These are phyloP conservation scores for Testicularia cyperi DNA, from an alignment of 1,284 basidiomycete species.

Conservation along the genomic window DNA sequence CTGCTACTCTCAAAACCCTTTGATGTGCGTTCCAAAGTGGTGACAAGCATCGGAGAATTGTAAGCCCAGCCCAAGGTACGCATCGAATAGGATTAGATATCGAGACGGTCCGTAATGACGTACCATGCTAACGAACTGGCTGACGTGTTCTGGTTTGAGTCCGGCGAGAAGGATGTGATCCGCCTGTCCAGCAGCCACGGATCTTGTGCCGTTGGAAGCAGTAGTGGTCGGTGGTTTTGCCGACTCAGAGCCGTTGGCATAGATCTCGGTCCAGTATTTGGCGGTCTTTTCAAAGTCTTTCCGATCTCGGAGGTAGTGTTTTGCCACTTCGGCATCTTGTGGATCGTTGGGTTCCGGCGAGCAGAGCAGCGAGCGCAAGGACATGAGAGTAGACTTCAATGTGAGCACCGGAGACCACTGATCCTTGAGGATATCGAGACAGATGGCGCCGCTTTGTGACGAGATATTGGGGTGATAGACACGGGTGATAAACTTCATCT, in stretches of 20 bases:
- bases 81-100: too few relatives aligned
- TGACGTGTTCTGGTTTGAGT: conserved; percentile 62
- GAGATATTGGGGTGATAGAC: conserved; percentile 98
- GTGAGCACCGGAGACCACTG: conserved; percentile 66
- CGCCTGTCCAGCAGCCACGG: conserved; percentile 20
- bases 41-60: background rate
- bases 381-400: conserved; percentile 93
- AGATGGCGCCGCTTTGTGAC: conserved; percentile 87
- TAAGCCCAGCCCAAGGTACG: too few relatives aligned
- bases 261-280: conserved; percentile 72
- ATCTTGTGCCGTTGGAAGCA: conserved; percentile 49
- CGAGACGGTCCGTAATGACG: too few relatives aligned
- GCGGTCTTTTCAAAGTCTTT: conserved; percentile 88
- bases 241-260: conserved; percentile 46
- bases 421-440: conserved; percentile 74
- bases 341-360: conserved; percentile 95
- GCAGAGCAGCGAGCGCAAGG: conserved; percentile 90
- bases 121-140: conserved; percentile 61
- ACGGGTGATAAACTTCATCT: conserved; percentile 73
- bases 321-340: conserved; percentile 90
- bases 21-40: background rate
- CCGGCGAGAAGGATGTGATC: conserved; percentile 63
- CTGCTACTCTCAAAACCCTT: conserved; percentile 70
- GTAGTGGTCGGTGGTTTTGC: conserved; percentile 17
- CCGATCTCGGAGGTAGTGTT: conserved; percentile 88